Conservation (phyloP, 805 yeast genomes). For the Pachysolen tannophilus region DNA sequence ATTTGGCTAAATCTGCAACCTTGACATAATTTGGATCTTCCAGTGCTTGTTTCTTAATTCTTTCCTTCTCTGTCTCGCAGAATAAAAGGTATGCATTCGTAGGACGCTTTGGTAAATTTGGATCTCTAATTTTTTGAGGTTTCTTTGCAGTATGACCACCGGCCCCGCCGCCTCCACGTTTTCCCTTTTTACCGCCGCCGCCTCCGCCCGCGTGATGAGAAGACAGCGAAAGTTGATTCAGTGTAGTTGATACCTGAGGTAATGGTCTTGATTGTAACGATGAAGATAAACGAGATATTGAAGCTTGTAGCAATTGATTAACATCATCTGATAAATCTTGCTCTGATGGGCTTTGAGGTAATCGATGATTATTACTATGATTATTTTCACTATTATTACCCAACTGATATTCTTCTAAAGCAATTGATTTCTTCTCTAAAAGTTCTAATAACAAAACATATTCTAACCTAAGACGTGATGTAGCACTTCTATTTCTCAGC, state of each 20-base stretch:
- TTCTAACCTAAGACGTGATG: slow-evolving; percentile 75
- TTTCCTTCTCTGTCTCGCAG: slow-evolving; percentile 81
- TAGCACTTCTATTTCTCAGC: slow-evolving; percentile 65
- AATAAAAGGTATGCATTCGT: slow-evolving; percentile 83
- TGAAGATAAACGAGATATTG: slow-evolving; percentile 18
- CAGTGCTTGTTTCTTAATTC: slow-evolving; percentile 49
- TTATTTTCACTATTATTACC: no score
- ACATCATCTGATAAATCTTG: no score
- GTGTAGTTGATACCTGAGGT: no score
- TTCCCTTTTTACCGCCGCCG: slow-evolving; percentile 10
- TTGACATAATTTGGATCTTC: slow-evolving; percentile 39
- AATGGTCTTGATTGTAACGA: slow-evolving; percentile 16
- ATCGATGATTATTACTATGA: no score
- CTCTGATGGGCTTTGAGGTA: no score
- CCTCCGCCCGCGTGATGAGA: no score
- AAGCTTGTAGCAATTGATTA: slow-evolving; percentile 14
- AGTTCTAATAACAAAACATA: slow-evolving; percentile 74
- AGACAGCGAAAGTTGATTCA: no score
- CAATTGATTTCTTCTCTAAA: slow-evolving; percentile 49
- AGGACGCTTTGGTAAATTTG: slow-evolving; percentile 81
- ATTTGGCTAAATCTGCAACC: slow-evolving; percentile 58
- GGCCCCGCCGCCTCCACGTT: slow-evolving; percentile 16
- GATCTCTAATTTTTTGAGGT: slow-evolving; percentile 52
- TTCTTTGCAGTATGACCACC: slow-evolving; percentile 14
- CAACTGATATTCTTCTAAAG: background rate